Conservation (phyloP, 1,284 basidiomycete genomes). For the Cutaneotrichosporon mucoides region DNA sequence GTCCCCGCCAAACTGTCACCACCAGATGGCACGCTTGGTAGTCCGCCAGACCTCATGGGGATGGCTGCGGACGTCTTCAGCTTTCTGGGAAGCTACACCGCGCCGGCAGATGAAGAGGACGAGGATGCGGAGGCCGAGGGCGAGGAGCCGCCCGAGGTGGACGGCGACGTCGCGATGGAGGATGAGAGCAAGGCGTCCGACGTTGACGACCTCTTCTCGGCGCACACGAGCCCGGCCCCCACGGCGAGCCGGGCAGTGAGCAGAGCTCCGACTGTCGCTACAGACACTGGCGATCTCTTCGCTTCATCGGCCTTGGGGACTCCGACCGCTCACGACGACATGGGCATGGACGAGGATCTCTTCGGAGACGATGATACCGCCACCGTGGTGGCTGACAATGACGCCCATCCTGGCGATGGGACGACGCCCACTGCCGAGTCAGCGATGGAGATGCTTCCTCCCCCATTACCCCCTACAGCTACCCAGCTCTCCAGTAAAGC, state of each 20-base stretch:
- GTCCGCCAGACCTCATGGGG: too few relatives aligned
- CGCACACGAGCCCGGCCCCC: constrained; percentile 16
- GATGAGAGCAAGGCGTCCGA: constrained; percentile 22
- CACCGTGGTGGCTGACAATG: not conserved
- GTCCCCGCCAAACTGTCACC: too few relatives aligned
- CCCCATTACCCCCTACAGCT: not conserved
- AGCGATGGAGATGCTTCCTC: not conserved
- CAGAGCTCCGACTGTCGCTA: not conserved
- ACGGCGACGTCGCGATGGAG: constrained; percentile 11
- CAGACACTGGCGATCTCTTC: constrained; percentile 8
- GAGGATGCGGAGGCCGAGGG: constrained; percentile 14
- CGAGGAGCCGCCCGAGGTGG: constrained; percentile 5
- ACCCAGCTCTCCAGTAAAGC: not conserved
- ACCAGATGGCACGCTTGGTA: too few relatives aligned
- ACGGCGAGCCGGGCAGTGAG: constrained; percentile 4
- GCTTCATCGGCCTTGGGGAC: constrained; percentile 10
- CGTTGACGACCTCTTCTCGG: constrained; percentile 41
- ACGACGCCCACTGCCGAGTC: not conserved
- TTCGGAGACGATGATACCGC: constrained; percentile 16
- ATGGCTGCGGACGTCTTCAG: too few relatives aligned
- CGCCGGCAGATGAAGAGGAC: constrained; percentile 21
- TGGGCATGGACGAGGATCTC: constrained; percentile 21
- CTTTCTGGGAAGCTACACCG: constrained; percentile 29
- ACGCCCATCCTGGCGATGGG: not conserved
- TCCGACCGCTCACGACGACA: constrained; percentile 9